phyloP scores from a whole-genome alignment of 257 asterid species.

The Solanum tarijense region DNA sequence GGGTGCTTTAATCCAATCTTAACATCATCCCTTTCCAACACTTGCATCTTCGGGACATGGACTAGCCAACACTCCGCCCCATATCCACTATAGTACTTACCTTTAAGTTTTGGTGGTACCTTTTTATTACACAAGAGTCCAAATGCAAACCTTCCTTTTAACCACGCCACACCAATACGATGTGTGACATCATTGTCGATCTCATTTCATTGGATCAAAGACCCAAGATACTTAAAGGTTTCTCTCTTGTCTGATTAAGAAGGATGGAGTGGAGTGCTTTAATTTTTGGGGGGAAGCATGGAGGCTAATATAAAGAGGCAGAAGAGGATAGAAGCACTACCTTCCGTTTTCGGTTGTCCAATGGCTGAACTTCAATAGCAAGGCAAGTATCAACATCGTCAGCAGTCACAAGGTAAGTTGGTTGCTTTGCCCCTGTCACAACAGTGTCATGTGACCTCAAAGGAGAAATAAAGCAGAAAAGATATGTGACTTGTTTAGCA shows the following conservation, averaged over 20 bases:
- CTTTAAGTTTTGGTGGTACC: background rate
- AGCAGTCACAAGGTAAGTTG: slow-evolving; percentile 88
- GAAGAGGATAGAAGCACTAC: slow-evolving; percentile 19
- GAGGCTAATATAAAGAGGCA: background rate
- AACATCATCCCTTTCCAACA: background rate
- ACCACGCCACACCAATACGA: background rate
- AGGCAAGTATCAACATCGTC: slow-evolving; percentile 85
- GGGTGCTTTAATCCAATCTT: background rate
- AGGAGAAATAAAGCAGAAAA: slow-evolving; percentile 2
- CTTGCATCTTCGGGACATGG: background rate
- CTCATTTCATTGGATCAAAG: background rate
- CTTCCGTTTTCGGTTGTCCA: slow-evolving; percentile 95
- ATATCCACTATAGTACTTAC: background rate
- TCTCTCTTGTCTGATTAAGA: background rate
- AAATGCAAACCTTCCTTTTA: background rate
- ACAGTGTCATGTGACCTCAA: slow-evolving; percentile 8
- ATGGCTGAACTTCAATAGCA: slow-evolving; percentile 97
- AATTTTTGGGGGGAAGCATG: background rate
- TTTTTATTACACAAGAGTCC: background rate
- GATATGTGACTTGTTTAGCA: background rate
- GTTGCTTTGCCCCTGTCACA: slow-evolving; percentile 86
- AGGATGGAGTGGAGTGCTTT: background rate
- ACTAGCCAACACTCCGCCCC: background rate
- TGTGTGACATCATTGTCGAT: background rate
- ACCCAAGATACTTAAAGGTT: background rate